Evolutionary conservation across 345 rosid species (phyloP), one percentile per base, ranked within the genome.

Genomic region (Bruguiera gymnorhiza): DNA sequence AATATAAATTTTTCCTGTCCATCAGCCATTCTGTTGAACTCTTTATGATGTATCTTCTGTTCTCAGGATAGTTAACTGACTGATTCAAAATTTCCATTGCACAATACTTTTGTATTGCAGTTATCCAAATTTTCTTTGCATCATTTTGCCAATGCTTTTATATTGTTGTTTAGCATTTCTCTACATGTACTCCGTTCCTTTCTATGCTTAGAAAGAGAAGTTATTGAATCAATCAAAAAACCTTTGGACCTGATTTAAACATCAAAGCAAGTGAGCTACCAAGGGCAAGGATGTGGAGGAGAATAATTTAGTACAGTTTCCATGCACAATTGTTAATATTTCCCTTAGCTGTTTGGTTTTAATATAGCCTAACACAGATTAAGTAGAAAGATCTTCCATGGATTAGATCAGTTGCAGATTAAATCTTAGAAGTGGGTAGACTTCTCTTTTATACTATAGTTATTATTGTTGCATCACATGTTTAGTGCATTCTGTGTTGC

Each of bases 391-490:
- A 26, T 26, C 50, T 67, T 31, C 26, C 36, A 19, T 37, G 31
- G 57, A 29, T 57, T 27, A 27, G 68, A 39, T 51, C 63, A 29
- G 46, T 31, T 8, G 46, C 24, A 30, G 4, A 6, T 56, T 6
- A 11, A 24, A 30, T n/a, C 4, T 43, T 43, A 31, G 71, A 69
- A 75, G 27, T 56, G 65, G 8, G 34, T 54, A 27, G 23, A 59
- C 24, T 72, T 1, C n/a, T 52, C 55, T 7, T 61, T 61, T 66
- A 27, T 68, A 24, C 9, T 66, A 1, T 58, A 37, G 36, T 69
- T 2, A 26, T 78, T 55, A 64, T 51, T 20, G 63, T 71, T 72
- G 63, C 57, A 26, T 39, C 29, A 16, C 31, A 15, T 20, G 5
- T 48, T 72, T 66, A 15, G 46, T 61, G 46, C 67, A 18, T 27